A percentile compares a stretch with the other conserved stretches of the same genome.
Evolutionary conservation across 176 grass and related monocot species (phyloP).

Genomic region (Zea mays): Zm-B73-REFERENCE-NAM-5.0 NC_050105.1:135187501-135188000

Average conservation of each 20-base stretch:
- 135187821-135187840: slow-evolving; percentile 37
- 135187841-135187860: too few relatives aligned
- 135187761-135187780: slow-evolving; percentile 41
- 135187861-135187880: too few relatives aligned
- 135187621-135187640: slow-evolving; percentile 43
- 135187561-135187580: slow-evolving; percentile 9
- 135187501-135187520: slow-evolving; percentile 48
- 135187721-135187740: slow-evolving; percentile 28
- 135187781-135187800: slow-evolving; percentile 27
- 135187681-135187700: slow-evolving; percentile 52
- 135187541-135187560: slow-evolving; percentile 48
- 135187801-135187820: slow-evolving; percentile 4
- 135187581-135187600: slow-evolving; percentile 32
- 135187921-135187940: too few relatives aligned
- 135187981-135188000: too few relatives aligned
- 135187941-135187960: too few relatives aligned
- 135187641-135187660: slow-evolving; percentile 49
- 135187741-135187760: slow-evolving; percentile 52
- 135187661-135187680: slow-evolving; percentile 47
- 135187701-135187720: slow-evolving; percentile 44
- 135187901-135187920: too few relatives aligned
- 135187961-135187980: too few relatives aligned
- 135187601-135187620: slow-evolving; percentile 55
- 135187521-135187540: slow-evolving; percentile 34
- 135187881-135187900: too few relatives aligned